Base-by-base conservation (phyloP, 805 yeast species). In the Candida jianshihensis region DNA sequence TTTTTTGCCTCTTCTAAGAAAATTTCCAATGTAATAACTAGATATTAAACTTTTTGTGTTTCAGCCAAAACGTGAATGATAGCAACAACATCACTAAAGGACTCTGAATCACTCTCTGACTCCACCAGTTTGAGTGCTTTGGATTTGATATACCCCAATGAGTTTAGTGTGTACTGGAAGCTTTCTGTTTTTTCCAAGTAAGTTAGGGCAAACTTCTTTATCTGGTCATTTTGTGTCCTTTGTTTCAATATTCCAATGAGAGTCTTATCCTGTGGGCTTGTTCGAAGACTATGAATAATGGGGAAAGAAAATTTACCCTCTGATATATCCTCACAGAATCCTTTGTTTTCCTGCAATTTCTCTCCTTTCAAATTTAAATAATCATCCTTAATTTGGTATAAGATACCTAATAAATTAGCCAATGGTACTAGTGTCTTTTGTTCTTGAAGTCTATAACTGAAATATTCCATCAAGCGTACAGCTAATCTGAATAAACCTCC, bases 231-330 rank as follows among this genome's bases (percentile, higher is more conserved):
- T 2, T 55, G 48, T 0, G 88, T 76, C 31, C 68, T 69, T 45
- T 69, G 64, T 39, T 63, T 65, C 37, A 81, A 55, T n/a, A 78
- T 75, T 32, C 68, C 66, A 36, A 68, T 42, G 10, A 78, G 52
- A 35, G 68, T 70, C 37, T 61, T 57, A 34, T 66, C 64, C 2
- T 48, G 42, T 2, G 49, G 41, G 33, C 63, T 64, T 25, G 53
- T 48, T 15, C 63, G 50, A 2, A 81, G 57, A 4, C 79, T 70
- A 56, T 86, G 92, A 14, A 89, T 71, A 2, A 89, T 76, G 0
- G 96, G 96, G 43, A 85, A 82, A 1, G 95, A 85, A 41, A 82
- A 74, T 57, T 88, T 89, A 0, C 96, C 96, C 55, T 89, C 96
- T 0, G 87, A 75, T 21, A 89, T 70, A 53, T 89, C 97, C 49